phyloP scores from a whole-genome alignment of 139 green algal genomes.

The Picochlorum costavermella region DNA sequence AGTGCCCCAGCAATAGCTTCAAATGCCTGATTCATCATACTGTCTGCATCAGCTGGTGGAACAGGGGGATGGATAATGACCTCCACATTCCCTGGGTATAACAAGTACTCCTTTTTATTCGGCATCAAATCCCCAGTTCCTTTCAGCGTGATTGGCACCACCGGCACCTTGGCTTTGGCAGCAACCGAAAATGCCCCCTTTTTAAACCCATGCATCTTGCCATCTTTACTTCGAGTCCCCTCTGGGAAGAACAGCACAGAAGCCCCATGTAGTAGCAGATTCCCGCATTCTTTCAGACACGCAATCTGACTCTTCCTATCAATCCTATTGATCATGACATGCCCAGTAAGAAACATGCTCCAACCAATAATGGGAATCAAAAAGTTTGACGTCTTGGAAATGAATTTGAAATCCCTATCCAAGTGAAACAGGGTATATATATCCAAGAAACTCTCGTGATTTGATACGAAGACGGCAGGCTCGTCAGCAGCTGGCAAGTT shows the following conservation, averaged over 20 bases:
- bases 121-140: conserved; percentile 85
- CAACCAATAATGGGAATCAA: conserved; percentile 96
- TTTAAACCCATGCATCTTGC: conserved; percentile 73
- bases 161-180: conserved; percentile 71
- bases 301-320: conserved; percentile 83
- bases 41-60: conserved; percentile 14
- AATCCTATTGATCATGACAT: conserved; percentile 82
- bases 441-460: conserved; percentile 95
- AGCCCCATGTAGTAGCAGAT: conserved; percentile 63
- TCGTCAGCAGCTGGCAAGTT: conserved; percentile 68
- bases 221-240: conserved; percentile 60
- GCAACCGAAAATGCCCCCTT: conserved; percentile 92
- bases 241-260: conserved; percentile 89
- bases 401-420: conserved; percentile 92
- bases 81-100: conserved; percentile 54
- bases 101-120: conserved; percentile 56
- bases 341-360: conserved; percentile 95
- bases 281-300: conserved; percentile 72
- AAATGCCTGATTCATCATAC: conserved; percentile 14
- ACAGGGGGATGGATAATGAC: conserved; percentile 26
- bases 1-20: conserved; percentile 14
- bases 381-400: conserved; percentile 94
- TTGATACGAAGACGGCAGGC: conserved; percentile 90
- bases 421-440: conserved; percentile 88
- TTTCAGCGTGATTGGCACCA: conserved; percentile 85